Evolutionary conservation across 2,329 filamentous ascomycete species (phyloP).

Genomic region (Orbilia quercus): DNA sequence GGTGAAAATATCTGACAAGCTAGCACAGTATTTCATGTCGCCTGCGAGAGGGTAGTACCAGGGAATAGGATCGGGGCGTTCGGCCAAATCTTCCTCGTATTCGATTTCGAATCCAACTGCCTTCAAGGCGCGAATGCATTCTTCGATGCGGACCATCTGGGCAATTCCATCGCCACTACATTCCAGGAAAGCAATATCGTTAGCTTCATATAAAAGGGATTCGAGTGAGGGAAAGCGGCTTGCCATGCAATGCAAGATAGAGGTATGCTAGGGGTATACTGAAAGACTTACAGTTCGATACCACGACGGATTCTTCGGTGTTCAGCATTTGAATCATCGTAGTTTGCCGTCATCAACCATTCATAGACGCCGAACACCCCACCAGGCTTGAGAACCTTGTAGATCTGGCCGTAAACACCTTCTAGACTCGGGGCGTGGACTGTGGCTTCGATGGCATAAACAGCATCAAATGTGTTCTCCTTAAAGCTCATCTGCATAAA

Average conservation of each 20-base stretch:
- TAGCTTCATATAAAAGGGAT: neutral
- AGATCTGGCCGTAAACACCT: conserved; percentile 94
- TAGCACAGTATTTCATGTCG: conserved; percentile 83
- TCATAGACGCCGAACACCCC: conserved; percentile 97
- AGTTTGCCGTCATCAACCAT: conserved; percentile 97
- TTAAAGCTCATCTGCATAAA: conserved; percentile 99
- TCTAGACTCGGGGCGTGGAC: conserved; percentile 91
- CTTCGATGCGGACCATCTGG: conserved; percentile 91
- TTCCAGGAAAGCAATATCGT: neutral
- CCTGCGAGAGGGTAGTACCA: conserved; percentile 96
- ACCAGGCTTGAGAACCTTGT: conserved; percentile 93
- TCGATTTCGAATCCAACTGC: conserved; percentile 86
- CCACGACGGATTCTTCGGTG: conserved; percentile 92
- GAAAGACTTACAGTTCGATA: conserved; percentile 79
- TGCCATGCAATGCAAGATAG: too few species aligned
- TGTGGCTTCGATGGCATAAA: conserved; percentile 97
- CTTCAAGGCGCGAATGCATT: conserved; percentile 84
- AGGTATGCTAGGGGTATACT: too few species aligned
- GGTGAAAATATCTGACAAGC: conserved; percentile 81
- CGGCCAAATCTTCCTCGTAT: conserved; percentile 86
- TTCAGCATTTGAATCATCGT: conserved; percentile 85
- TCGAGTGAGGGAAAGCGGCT: too few species aligned
- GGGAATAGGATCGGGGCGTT: conserved; percentile 77
- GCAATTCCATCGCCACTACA: conserved; percentile 84
- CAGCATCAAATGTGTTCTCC: conserved; percentile 89